Percentiles rank a stretch among this genome's conserved stretches.
Conservation (phyloP, 2,329 filamentous ascomycete genomes). For the Rhynchosporium agropyri region DNA sequence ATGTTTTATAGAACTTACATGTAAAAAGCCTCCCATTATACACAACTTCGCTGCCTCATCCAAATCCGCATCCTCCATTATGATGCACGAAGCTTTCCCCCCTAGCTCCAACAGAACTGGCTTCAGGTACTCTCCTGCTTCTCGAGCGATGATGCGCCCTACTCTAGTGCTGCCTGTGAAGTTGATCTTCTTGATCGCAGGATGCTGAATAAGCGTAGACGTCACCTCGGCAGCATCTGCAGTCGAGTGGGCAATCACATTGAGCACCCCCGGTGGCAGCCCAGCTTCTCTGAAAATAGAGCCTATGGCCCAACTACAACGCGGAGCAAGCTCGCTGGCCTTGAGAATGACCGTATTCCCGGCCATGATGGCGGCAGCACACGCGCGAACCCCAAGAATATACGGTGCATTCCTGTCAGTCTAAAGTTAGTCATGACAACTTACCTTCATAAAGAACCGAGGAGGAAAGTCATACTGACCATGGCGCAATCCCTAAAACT, state of each 20-base stretch:
- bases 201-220: constrained; percentile 66
- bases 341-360: constrained; percentile 80
- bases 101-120: constrained; percentile 80
- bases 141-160: constrained; percentile 70
- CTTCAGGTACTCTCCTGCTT: constrained; percentile 75
- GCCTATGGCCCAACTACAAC: constrained; percentile 63
- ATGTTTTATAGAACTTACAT: constrained; percentile 42
- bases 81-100: constrained; percentile 78
- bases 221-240: constrained; percentile 70
- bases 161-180: constrained; percentile 80
- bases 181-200: constrained; percentile 75
- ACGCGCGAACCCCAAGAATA: constrained; percentile 56
- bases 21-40: constrained; percentile 70
- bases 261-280: constrained; percentile 73
- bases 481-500: constrained; percentile 77
- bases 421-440: too few relatives aligned
- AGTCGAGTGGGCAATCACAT: constrained; percentile 68
- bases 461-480: constrained; percentile 46
- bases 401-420: constrained; percentile 50
- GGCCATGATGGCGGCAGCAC: constrained; percentile 69
- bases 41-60: constrained; percentile 70
- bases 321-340: constrained; percentile 68
- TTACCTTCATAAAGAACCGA: too few relatives aligned
- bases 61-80: constrained; percentile 79
- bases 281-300: constrained; percentile 72